phyloP scores from a whole-genome alignment of 164 flowering plant genomes.

The Amborella trichopoda region DNA sequence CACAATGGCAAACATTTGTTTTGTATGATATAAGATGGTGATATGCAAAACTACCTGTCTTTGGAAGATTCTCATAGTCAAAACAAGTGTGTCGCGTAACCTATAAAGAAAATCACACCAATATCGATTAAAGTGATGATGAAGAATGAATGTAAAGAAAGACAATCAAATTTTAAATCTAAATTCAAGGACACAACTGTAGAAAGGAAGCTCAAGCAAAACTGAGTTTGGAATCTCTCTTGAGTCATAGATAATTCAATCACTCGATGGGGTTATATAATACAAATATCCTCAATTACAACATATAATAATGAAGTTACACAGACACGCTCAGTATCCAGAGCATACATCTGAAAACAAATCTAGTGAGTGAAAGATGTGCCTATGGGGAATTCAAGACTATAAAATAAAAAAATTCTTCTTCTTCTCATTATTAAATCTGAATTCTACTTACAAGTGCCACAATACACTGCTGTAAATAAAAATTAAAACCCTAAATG shows the following conservation, averaged over 20 bases:
- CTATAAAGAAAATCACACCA: constrained; percentile 22
- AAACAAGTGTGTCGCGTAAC: constrained; percentile 73
- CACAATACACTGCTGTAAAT: no score
- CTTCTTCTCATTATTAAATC: no score
- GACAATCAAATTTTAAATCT: neutral
- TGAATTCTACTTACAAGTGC: no score
- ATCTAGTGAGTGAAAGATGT: no score
- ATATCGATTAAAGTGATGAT: neutral
- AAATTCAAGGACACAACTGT: neutral
- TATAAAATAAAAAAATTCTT: no score
- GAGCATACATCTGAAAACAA: no score
- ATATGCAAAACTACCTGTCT: constrained; percentile 59
- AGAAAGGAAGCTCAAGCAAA: neutral
- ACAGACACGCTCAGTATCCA: no score
- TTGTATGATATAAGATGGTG: neutral
- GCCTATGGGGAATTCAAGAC: no score
- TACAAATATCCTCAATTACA: neutral
- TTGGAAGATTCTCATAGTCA: constrained; percentile 82
- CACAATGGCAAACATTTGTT: no score
- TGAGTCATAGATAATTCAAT: neutral
- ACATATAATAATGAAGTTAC: neutral
- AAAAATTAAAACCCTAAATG: no score
- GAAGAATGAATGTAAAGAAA: neutral
- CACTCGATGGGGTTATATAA: neutral
- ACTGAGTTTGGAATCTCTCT: neutral